Evolutionary conservation across 768 basidiomycete genomes (phyloP), one percentile per base, ranked within the genome.

Genomic region (Tricholoma saponaceum): DNA sequence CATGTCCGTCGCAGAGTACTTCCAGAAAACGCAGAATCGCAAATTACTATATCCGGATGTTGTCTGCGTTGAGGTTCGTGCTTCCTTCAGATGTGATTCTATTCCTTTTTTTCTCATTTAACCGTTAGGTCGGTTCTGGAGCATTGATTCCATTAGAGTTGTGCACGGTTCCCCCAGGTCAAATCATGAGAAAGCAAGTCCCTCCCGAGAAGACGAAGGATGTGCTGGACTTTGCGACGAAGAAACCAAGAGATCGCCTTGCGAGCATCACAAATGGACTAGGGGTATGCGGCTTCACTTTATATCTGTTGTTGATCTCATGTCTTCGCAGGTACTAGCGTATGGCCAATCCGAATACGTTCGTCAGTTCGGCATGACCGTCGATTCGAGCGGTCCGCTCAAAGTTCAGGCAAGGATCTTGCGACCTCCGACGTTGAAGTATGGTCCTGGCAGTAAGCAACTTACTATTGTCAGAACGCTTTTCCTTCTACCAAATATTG

Each of bases 291-390:
- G 20, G 9, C 14, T 44, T 28, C 33, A 20, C 25, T 30, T 26
- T 57, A 26, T 12, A 18, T 20, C 53, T 46, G 10, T 30, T 25
- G 18, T 16, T 18, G 22, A 25, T 52, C 14, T 35, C 44, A 47
- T 57, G 55, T 32, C 41, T 47, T 52, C 20, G 14, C 54, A 86
- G 83, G 80, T 85, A 37, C 73, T 88, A 56, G 77, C 80, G 25
- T 90, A 90, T 61, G 85, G 86, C 0, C 83, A 87, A 67, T 89
- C 87, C 0, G 83, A 90, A 68, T 90, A 89, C 60, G 82, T 92
- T 32, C 78, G 81, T 41, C 78, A 85, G 66, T 92, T 92, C 60
- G 89, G 89, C 7, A 83, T 93, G 79, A 60, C 73, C 2, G 84
- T 93, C 18, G 74, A 83, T 51, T 60, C 69, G 4, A 71, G 69